Conservation (phyloP, 2,329 filamentous ascomycete genomes). For the Paramyrothecium sp. region DNA sequence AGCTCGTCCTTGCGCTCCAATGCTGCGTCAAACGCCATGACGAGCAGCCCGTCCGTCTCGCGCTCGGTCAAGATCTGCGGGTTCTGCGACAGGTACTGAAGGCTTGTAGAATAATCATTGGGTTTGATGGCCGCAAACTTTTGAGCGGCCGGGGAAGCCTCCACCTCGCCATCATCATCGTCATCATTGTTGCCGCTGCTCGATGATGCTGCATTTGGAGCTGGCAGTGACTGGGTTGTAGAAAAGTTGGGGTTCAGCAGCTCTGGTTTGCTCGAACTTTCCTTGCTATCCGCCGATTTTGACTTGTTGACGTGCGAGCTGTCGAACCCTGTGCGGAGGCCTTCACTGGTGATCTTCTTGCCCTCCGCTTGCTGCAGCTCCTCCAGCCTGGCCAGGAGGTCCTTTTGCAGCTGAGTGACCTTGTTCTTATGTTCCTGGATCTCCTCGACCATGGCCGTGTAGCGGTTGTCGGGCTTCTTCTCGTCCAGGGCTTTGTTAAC, state of each 20-base stretch:
- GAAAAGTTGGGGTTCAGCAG: conserved; percentile 68
- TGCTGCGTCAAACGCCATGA: conserved; percentile 88
- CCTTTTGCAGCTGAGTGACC: conserved; percentile 73
- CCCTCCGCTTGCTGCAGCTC: conserved; percentile 82
- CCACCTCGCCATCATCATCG: conserved; percentile 70
- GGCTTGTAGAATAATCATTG: conserved; percentile 69
- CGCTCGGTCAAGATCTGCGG: conserved; percentile 77
- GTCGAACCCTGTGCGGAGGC: conserved; percentile 85
- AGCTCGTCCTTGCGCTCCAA: conserved; percentile 74
- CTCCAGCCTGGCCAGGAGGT: conserved; percentile 71
- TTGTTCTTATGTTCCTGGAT: conserved; percentile 75
- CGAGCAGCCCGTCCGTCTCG: conserved; percentile 86
- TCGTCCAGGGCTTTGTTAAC: conserved; percentile 84
- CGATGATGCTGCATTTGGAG: not conserved
- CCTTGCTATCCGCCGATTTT: conserved; percentile 42
- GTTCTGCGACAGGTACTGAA: conserved; percentile 76
- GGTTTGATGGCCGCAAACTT: conserved; percentile 77
- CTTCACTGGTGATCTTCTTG: conserved; percentile 91
- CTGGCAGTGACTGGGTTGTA: conserved; percentile 4
- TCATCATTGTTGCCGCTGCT: conserved; percentile 23
- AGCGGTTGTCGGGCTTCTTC: conserved; percentile 67
- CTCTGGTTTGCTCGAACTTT: conserved; percentile 58
- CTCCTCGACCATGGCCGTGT: conserved; percentile 74
- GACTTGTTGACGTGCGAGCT: conserved; percentile 76
- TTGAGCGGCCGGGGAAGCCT: conserved; percentile 75